A percentile compares a stretch with the other conserved stretches of the same genome.
phyloP scores from a whole-genome alignment of 176 grass and related monocot genomes.

The Echinochloa phyllopogon region DNA sequence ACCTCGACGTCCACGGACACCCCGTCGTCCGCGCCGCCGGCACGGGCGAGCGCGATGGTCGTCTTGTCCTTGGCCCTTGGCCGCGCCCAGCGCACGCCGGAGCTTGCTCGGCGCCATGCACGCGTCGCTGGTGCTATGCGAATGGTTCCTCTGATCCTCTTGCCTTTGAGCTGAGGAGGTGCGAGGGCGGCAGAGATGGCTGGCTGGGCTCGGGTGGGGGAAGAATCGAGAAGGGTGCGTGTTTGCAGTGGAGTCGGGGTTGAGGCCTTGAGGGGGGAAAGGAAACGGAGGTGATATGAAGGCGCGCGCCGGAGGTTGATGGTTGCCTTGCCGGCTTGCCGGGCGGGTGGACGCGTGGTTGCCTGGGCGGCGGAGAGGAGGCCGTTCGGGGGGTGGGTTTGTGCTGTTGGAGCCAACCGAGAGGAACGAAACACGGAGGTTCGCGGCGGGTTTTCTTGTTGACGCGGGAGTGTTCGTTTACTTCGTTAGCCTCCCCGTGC shows the following conservation, averaged over 20 bases:
- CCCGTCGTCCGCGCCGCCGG: constrained; percentile 44
- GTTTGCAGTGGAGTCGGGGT: not conserved
- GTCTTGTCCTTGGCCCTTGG: constrained; percentile 85
- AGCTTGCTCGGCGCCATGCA: constrained; percentile 69
- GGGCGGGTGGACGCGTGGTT: not conserved
- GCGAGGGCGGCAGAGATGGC: too few species aligned
- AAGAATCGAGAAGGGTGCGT: not conserved
- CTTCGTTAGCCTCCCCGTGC: not conserved
- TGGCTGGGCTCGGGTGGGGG: too few species aligned
- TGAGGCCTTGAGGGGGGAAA: not conserved
- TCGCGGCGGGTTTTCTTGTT: not conserved
- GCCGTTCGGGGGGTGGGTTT: not conserved
- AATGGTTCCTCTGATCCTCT: not conserved
- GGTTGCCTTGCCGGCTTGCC: too few species aligned
- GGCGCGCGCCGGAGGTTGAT: constrained; percentile 26
- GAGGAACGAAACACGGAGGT: not conserved
- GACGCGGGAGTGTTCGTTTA: constrained; percentile 8
- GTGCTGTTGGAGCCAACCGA: not conserved
- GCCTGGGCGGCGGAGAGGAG: not conserved
- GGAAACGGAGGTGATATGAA: not conserved
- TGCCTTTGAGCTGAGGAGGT: not conserved
- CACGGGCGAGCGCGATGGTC: constrained; percentile 60
- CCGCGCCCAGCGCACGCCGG: constrained; percentile 62
- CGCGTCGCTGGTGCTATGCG: not conserved
- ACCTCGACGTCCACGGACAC: constrained; percentile 61